Evolutionary conservation across 768 basidiomycete species (phyloP), one percentile per base, ranked within the genome.

Genomic region (Tricholomella constricta): DNA sequence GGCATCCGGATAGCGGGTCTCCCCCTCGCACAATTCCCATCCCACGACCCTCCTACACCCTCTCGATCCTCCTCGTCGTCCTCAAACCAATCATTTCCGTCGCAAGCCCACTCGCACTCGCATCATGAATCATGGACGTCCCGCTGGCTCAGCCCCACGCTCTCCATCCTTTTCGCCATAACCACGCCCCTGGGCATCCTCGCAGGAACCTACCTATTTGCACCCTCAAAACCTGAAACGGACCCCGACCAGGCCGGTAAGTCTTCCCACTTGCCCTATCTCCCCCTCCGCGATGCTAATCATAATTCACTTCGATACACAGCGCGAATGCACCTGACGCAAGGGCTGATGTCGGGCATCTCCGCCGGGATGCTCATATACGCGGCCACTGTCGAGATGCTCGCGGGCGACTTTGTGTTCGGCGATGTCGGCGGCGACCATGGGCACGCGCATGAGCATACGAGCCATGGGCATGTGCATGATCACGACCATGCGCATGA

Each of bases 291-390:
- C 31, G 48, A 20, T 22, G 35, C 37, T 23, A 22, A 27, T 23
- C 8, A 35, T 9, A 46, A 20, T 29, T 44, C 29, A n/a, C n/a
- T n/a, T n/a, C n/a, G n/a, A 44, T 43, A 38, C 35, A 19, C 59
- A 79, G 79, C 73, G 9, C 72, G 73, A n/a, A 72, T 85, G 65
- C 69, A 74, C 32, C 74, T 88, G 14, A 76, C 77, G 1, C 85
- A 88, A 64, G 90, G 90, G 19, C 62, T 91, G 38, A 85, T 91
- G 85, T 86, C 84, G 6, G 88, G 88, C n/a, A 75, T 91, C 27
- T 89, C 87, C 0, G 88, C 89, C 0, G 89, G 90, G 3, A 84
- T 92, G 86, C 78, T 93, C 44, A 90, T 86, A 40, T 92, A 91
- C 61, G 90, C 86, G 0, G 82, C 86, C 10, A 88, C 85, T 9